phyloP scores from a whole-genome alignment of 306 rosid genomes.

The Lathyrus tuberosus region DNA sequence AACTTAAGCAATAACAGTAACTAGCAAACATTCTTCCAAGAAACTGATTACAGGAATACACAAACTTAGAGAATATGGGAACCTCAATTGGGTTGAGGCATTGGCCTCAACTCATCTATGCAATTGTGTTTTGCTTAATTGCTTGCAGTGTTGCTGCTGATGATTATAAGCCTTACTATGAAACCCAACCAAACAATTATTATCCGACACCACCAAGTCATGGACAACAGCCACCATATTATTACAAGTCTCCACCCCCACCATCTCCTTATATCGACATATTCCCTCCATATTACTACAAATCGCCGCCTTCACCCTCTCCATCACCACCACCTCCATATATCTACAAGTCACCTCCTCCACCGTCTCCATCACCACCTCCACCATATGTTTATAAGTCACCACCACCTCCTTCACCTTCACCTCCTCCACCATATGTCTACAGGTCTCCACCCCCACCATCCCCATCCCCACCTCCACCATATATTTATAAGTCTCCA shows the following conservation, averaged over 20 bases:
- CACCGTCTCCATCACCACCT: conserved; percentile 30
- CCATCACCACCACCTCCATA: background rate
- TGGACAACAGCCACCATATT: background rate
- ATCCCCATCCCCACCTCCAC: conserved; percentile 10
- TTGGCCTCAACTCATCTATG: conserved; percentile 50
- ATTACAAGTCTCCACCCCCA: background rate
- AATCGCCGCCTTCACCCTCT: background rate
- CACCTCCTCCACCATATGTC: conserved; percentile 1
- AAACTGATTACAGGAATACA: background rate
- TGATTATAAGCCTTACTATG: conserved; percentile 32
- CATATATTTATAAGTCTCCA: background rate
- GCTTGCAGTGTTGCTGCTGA: conserved; percentile 41
- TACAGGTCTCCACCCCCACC: conserved; percentile 22
- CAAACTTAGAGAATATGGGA: conserved; percentile 42
- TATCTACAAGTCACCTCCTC: conserved; percentile 18
- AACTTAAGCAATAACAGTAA: conserved; percentile 6
- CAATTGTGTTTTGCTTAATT: conserved; percentile 48
- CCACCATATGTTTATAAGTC: conserved; percentile 16
- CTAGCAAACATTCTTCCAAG: background rate
- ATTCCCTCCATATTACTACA: no score
- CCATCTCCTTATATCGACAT: no score
- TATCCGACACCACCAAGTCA: conserved; percentile 17
- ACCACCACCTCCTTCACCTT: background rate
- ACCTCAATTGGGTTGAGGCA: conserved; percentile 42
- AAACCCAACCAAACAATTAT: conserved; percentile 17